Percentiles rank a stretch among this genome's conserved stretches.
Conservation (phyloP, 1,139 yeast species). For the Martiniozyma asiatica region DNA sequence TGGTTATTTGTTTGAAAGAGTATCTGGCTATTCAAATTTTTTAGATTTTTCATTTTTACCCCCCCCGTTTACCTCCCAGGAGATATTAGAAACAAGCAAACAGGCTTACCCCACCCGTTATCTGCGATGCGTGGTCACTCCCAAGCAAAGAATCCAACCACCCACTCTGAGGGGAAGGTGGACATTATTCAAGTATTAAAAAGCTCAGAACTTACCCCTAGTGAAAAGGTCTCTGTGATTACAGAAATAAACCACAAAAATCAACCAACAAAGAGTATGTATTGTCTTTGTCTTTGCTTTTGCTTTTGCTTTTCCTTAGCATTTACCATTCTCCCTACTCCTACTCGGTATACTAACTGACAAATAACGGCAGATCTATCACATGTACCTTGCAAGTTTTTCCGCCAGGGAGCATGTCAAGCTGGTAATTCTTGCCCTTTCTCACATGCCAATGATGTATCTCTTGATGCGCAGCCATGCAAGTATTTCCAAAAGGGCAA, state of each 20-base stretch:
- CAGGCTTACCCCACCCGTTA: no score
- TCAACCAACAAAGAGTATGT: slow-evolving; percentile 20
- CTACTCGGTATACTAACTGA: slow-evolving; percentile 1
- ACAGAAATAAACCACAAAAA: slow-evolving; percentile 15
- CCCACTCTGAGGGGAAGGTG: no score
- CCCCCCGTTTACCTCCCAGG: no score
- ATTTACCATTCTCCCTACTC: background rate
- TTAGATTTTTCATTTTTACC: no score
- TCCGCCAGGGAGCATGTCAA: slow-evolving; percentile 82
- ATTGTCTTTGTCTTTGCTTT: background rate
- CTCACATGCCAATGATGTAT: slow-evolving; percentile 61
- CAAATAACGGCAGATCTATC: slow-evolving; percentile 41
- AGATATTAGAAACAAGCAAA: no score
- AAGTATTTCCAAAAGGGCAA: slow-evolving; percentile 90
- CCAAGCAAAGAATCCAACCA: no score
- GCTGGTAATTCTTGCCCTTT: slow-evolving; percentile 91
- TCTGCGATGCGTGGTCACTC: no score
- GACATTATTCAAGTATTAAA: slow-evolving; percentile 13
- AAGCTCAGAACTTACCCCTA: slow-evolving; percentile 12
- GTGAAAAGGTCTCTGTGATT: slow-evolving; percentile 14
- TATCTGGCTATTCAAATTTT: no score
- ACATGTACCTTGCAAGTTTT: slow-evolving; percentile 95
- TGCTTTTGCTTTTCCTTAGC: background rate
- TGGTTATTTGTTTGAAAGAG: no score
- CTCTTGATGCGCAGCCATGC: slow-evolving; percentile 65